These are phyloP conservation scores for Aegilops speltoides DNA, from an alignment of 176 grass and related monocot genomes.

Conservation along the genomic window DNA sequence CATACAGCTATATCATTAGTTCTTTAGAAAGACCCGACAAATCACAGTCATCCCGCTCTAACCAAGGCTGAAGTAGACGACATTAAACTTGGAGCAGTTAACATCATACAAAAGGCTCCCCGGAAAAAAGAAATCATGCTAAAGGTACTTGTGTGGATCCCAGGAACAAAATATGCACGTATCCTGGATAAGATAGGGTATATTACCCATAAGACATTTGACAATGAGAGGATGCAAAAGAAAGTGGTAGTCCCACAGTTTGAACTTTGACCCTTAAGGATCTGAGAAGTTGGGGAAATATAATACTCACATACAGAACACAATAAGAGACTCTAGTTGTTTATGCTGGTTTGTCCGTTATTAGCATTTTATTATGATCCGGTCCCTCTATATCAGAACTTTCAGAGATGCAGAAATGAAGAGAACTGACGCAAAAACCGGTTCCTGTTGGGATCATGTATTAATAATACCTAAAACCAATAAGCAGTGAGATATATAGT, in stretches of 20 bases:
- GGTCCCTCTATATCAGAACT: not conserved
- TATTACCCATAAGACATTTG: not conserved
- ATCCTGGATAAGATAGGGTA: not conserved
- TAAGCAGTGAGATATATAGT: not conserved
- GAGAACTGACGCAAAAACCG: not conserved
- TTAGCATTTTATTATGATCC: not conserved
- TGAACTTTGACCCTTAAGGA: not conserved
- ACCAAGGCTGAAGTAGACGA: not conserved
- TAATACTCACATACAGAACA: not conserved
- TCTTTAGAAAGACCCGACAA: not conserved
- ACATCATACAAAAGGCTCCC: not conserved
- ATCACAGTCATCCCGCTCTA: not conserved
- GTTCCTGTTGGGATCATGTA: not conserved
- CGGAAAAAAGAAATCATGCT: not conserved
- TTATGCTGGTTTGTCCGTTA: not conserved
- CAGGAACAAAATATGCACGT: conserved; percentile 13
- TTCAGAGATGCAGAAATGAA: not conserved
- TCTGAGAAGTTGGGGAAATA: not conserved
- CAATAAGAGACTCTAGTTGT: not conserved
- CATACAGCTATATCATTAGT: not conserved
- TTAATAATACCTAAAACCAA: not conserved
- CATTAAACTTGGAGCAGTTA: conserved; percentile 1
- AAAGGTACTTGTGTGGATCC: conserved; percentile 12
- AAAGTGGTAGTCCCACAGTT: not conserved
- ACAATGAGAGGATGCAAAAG: not conserved